Conservation (phyloP, 2,329 filamentous ascomycete species). For the Sclerotinia sclerotiorum region DNA sequence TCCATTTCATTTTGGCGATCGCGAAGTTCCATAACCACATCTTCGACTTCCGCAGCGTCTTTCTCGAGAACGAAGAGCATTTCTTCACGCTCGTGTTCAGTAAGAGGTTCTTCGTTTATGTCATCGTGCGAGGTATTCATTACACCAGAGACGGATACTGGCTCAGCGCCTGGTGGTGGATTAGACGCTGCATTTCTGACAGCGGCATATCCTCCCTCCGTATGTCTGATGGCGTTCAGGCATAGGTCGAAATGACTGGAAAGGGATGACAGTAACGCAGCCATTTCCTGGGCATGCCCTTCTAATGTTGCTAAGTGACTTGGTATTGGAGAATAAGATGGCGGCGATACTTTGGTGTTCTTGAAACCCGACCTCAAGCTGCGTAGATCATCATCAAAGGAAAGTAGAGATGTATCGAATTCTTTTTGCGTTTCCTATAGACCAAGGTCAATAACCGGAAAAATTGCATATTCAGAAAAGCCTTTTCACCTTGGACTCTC, state of each 20-base stretch:
- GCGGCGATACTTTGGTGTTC: slow-evolving; percentile 39
- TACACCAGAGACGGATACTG: slow-evolving; percentile 65
- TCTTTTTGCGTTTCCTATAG: slow-evolving; percentile 62
- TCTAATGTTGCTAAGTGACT: slow-evolving; percentile 46
- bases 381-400: slow-evolving; percentile 73
- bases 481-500: slow-evolving; percentile 61
- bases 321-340: slow-evolving; percentile 44
- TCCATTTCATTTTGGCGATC: slow-evolving; percentile 79
- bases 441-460: neutral
- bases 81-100: slow-evolving; percentile 72
- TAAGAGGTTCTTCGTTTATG: slow-evolving; percentile 63
- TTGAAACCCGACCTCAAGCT: slow-evolving; percentile 53
- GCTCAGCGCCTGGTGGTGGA: slow-evolving; percentile 48
- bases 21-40: slow-evolving; percentile 68
- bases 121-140: slow-evolving; percentile 54
- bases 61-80: slow-evolving; percentile 79
- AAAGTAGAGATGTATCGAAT: slow-evolving; percentile 66
- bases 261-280: slow-evolving; percentile 73
- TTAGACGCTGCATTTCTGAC: slow-evolving; percentile 67
- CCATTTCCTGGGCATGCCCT: slow-evolving; percentile 75
- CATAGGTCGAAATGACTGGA: slow-evolving; percentile 91
- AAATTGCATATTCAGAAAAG: neutral
- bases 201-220: slow-evolving; percentile 74
- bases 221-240: slow-evolving; percentile 85
- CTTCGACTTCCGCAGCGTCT: slow-evolving; percentile 67